Conservation (phyloP, 441 rosid species). For the Caryocar brasiliense region DNA sequence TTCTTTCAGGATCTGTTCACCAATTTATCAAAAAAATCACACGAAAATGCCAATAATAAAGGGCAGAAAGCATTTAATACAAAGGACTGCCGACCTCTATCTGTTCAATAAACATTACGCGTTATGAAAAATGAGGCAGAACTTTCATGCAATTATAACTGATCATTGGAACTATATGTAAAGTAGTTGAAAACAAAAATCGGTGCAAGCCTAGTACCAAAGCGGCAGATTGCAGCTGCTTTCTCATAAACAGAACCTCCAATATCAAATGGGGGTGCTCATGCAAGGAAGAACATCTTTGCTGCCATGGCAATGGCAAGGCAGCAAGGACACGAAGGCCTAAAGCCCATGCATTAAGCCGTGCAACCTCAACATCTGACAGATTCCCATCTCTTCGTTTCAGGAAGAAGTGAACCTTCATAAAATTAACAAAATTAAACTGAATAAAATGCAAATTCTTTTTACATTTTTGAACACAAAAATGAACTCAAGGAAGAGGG, state of each 20-base stretch:
- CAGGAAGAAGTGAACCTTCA: constrained; percentile 92
- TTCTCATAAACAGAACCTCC: constrained; percentile 95
- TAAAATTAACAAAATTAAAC: constrained; percentile 17
- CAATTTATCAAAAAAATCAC: constrained; percentile 15
- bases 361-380: constrained; percentile 63
- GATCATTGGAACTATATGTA: constrained; percentile 1
- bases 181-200: constrained; percentile 1
- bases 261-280: constrained; percentile 90
- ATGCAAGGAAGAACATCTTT: constrained; percentile 91
- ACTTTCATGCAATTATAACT: background rate
- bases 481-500: constrained; percentile 11
- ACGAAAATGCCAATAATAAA: background rate
- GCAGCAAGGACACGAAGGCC: constrained; percentile 96
- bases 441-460: background rate
- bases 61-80: no score
- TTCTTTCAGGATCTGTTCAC: constrained; percentile 76
- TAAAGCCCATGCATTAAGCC: constrained; percentile 97
- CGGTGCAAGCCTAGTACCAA: constrained; percentile 40
- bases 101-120: no score
- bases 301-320: constrained; percentile 97
- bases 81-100: no score
- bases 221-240: constrained; percentile 84
- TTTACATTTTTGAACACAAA: no score
- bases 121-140: no score
- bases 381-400: constrained; percentile 85